A percentile compares a stretch with the other conserved stretches of the same genome.
Evolutionary conservation across 768 basidiomycete genomes (phyloP).

Genomic region (Auriscalpium vulgare): DNA sequence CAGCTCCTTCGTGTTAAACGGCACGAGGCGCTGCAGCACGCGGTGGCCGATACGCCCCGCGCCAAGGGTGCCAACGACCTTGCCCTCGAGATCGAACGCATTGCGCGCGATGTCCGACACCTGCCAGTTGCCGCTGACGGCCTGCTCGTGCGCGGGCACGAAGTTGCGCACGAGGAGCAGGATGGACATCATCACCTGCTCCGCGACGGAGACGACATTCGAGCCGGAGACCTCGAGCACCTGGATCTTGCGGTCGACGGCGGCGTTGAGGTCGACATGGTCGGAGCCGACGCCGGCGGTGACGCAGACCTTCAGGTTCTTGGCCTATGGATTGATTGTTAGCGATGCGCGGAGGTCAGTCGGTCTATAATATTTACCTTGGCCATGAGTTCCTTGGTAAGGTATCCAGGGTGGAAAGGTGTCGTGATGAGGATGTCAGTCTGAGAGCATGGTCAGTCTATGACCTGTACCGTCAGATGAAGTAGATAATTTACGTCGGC

Average conservation of each 20-base stretch:
- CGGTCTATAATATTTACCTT: conserved; percentile 2
- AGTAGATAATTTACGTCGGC: conserved; percentile 20
- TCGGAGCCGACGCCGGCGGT: conserved; percentile 87
- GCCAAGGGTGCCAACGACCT: conserved; percentile 39
- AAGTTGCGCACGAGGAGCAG: conserved; percentile 39
- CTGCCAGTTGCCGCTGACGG: conserved; percentile 32
- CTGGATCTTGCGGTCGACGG: conserved; percentile 68
- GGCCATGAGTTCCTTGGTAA: conserved; percentile 18
- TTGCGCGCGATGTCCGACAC: conserved; percentile 30
- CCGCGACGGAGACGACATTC: conserved; percentile 37
- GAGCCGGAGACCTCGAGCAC: conserved; percentile 57
- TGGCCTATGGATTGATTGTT: conserved; percentile 36
- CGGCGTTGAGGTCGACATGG: conserved; percentile 77
- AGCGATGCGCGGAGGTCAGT: background rate
- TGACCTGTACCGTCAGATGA: background rate
- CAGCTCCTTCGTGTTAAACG: conserved; percentile 39
- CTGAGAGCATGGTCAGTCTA: background rate
- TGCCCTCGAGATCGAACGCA: conserved; percentile 39
- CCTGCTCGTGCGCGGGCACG: conserved; percentile 29
- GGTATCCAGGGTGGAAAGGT: conserved; percentile 23
- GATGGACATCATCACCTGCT: conserved; percentile 35
- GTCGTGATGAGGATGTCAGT: conserved; percentile 18
- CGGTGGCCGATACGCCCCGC: conserved; percentile 35
- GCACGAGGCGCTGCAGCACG: conserved; percentile 26
- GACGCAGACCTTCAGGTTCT: conserved; percentile 75